These are phyloP conservation scores for Lanmaoa pseudosensibilis DNA, from an alignment of 768 basidiomycete species.

Conservation along the genomic window DNA sequence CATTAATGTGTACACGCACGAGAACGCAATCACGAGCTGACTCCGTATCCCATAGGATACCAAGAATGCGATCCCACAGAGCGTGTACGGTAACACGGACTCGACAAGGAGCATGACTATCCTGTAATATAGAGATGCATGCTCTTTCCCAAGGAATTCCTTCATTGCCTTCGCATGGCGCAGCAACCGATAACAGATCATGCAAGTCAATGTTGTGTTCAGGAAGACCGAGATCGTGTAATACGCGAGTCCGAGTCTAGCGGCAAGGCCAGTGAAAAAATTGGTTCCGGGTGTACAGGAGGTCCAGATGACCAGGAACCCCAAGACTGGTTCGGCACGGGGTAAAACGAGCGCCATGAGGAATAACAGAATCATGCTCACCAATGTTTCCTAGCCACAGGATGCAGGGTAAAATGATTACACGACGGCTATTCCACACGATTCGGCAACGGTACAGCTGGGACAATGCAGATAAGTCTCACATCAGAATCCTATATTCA, in stretches of 20 bases:
- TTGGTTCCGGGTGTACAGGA: background rate
- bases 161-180: background rate
- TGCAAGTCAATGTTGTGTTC: conserved; percentile 4
- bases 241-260: conserved; percentile 4
- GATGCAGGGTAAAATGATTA: conserved; percentile 7
- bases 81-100: conserved; percentile 14
- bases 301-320: background rate
- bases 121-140: background rate
- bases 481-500: background rate
- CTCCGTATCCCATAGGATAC: conserved; percentile 5
- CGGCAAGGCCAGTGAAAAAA: background rate
- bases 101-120: conserved; percentile 10
- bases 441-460: conserved; percentile 38
- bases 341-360: background rate
- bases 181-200: conserved; percentile 12
- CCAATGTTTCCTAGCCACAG: conserved; percentile 12
- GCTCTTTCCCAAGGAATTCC: background rate
- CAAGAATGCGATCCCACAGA: conserved; percentile 13
- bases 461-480: background rate
- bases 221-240: conserved; percentile 2
- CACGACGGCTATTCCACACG: conserved; percentile 25
- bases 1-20: conserved; percentile 5
- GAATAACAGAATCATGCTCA: background rate
- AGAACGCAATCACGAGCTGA: background rate
- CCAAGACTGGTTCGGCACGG: background rate